Conservation (phyloP, 2,329 filamentous ascomycete species). For the Aspergillus fructus region DNA sequence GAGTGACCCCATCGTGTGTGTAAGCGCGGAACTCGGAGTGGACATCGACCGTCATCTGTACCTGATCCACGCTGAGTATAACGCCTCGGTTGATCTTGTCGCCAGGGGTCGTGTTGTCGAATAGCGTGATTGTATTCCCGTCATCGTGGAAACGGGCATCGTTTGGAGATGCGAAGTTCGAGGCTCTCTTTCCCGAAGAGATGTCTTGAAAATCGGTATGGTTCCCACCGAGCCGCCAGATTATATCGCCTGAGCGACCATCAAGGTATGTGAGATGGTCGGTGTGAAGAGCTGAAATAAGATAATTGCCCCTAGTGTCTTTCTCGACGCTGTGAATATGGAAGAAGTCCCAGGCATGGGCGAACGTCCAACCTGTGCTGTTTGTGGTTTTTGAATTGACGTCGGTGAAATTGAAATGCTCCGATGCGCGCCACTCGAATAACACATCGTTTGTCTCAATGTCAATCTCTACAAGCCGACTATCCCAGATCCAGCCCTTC, state of each 20-base stretch:
- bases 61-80: constrained; percentile 41
- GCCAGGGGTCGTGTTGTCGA: constrained; percentile 40
- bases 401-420: constrained; percentile 40
- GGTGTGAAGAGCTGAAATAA: constrained; percentile 43
- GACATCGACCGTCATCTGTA: constrained; percentile 45
- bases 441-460: constrained; percentile 45
- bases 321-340: constrained; percentile 58
- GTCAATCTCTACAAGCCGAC: constrained; percentile 48
- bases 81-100: constrained; percentile 42
- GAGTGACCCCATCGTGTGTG: constrained; percentile 31
- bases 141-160: constrained; percentile 47
- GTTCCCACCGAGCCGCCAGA: constrained; percentile 55
- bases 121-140: constrained; percentile 36
- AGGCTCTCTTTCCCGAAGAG: constrained; percentile 41
- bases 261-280: constrained; percentile 43
- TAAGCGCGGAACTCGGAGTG: constrained; percentile 42
- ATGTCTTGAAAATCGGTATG: constrained; percentile 44
- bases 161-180: constrained; percentile 54
- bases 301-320: constrained; percentile 45
- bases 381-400: constrained; percentile 18
- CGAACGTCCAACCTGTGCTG: constrained; percentile 17
- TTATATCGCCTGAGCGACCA: constrained; percentile 44
- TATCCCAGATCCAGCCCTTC: constrained; percentile 42
- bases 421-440: constrained; percentile 50
- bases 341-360: constrained; percentile 53